Evolutionary conservation across 129 eudicot species (phyloP).

Genomic region (Scalesia atractyloides): DNA sequence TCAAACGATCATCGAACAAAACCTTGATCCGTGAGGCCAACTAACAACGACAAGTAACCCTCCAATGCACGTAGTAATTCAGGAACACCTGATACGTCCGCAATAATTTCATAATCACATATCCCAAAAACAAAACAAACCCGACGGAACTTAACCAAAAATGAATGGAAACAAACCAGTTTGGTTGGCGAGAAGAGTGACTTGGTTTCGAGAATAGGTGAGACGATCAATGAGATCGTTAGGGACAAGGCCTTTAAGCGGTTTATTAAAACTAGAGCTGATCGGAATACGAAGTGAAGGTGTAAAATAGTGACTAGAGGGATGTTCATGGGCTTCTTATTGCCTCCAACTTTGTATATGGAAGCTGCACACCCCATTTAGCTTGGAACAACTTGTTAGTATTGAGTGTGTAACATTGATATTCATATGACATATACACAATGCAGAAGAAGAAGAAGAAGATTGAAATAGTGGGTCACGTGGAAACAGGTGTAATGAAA

Average conservation of each 20-base stretch:
- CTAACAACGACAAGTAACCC: constrained; percentile 68
- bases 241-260: constrained; percentile 68
- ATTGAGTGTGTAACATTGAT: too few relatives aligned
- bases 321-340: constrained; percentile 53
- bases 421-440: too few relatives aligned
- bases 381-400: neutral
- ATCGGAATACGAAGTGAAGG: constrained; percentile 64
- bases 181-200: constrained; percentile 55
- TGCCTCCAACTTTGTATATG: constrained; percentile 37
- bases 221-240: constrained; percentile 59
- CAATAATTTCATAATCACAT: constrained; percentile 9
- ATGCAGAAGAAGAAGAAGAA: too few relatives aligned
- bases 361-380: constrained; percentile 81
- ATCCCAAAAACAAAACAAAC: neutral
- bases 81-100: constrained; percentile 66
- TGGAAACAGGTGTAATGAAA: neutral
- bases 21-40: constrained; percentile 84
- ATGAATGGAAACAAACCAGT: constrained; percentile 46
- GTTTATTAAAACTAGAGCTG: constrained; percentile 40
- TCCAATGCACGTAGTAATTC: constrained; percentile 62
- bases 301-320: constrained; percentile 57
- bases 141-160: neutral
- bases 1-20: neutral
- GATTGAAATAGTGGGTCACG: too few relatives aligned
- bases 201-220: constrained; percentile 57